Evolutionary conservation across 345 rosid genomes (phyloP), one percentile per base, ranked within the genome.

Genomic region (Trapa bicornis): DNA sequence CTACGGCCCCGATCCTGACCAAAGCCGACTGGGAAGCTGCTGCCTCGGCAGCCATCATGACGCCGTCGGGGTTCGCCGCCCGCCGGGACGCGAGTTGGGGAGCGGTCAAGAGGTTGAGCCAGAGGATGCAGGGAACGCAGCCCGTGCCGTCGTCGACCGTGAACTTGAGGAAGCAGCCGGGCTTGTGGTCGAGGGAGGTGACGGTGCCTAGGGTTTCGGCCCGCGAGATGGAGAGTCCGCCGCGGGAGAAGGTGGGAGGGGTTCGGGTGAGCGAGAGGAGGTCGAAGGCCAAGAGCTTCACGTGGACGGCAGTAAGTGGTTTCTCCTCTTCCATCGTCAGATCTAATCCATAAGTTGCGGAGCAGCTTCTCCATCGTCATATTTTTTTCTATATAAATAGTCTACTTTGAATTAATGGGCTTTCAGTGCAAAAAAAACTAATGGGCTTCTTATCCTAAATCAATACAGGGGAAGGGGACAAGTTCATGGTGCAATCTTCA

Each of bases 61-160:
- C 80, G 72, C 71, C 76, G 50, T 61, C 71, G 33, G 0, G 86
- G 82, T 75, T 71, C 68, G 13, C 76, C 76, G 61, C 83, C 77
- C 72, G 70, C 0, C 75, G 77, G 36, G 82, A 81, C 5, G 81
- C 77, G 82, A 78, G 82, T 75, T 81, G 84, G 16, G 84, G 78
- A 45, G 90, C 87, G 3, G 75, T 68, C 70, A 80, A 75, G 0
- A 86, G 93, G 84, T 92, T 92, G 67, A 89, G 96, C 96, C 96
- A 89, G 72, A 92, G 73, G 71, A 92, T 0, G 79, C 98, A 89
- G 68, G 75, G 73, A 75, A 85, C 68, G 73, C 78, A 79, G 39
- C 84, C 89, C 17, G 93, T 89, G 70, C 93, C 88, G 71, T 87
- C 91, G 64, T 89, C 92, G 65, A 88, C 45, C 0, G 71, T 48